Conservation (phyloP, 169 alveolate genomes). For the Cryptosporidium tyzzeri region DNA sequence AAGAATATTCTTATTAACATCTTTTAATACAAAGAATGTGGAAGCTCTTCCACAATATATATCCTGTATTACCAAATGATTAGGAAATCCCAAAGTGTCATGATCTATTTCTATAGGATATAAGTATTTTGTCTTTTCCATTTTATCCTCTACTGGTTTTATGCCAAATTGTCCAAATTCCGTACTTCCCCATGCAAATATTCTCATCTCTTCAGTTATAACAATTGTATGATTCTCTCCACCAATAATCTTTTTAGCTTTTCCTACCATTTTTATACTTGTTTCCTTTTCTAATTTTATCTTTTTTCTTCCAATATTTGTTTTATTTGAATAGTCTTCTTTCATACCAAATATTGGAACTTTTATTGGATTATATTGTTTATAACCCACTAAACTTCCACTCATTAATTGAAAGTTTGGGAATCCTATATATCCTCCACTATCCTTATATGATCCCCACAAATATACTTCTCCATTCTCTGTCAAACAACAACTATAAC, state of each 20-base stretch:
- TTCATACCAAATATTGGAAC: slow-evolving; percentile 37
- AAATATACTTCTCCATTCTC: slow-evolving; percentile 82
- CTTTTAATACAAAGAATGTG: slow-evolving; percentile 84
- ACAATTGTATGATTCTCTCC: slow-evolving; percentile 75
- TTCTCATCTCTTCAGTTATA: slow-evolving; percentile 16
- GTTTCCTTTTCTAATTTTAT: slow-evolving; percentile 73
- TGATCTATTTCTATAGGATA: slow-evolving; percentile 40
- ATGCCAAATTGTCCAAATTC: slow-evolving; percentile 72
- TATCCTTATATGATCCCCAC: slow-evolving; percentile 86
- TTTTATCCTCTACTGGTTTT: slow-evolving; percentile 49
- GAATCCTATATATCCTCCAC: slow-evolving; percentile 84
- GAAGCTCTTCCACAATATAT: slow-evolving; percentile 83
- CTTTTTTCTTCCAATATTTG: slow-evolving; percentile 37
- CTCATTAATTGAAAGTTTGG: slow-evolving; percentile 80
- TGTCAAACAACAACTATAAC: slow-evolving; percentile 84
- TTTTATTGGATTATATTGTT: slow-evolving; percentile 75
- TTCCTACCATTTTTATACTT: slow-evolving; percentile 73
- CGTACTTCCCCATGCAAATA: slow-evolving; percentile 75
- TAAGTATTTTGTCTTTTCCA: slow-evolving; percentile 34
- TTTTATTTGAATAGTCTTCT: not conserved
- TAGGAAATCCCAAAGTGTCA: slow-evolving; percentile 4
- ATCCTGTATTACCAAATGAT: slow-evolving; percentile 19
- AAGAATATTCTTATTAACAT: slow-evolving; percentile 69
- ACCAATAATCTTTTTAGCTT: slow-evolving; percentile 78
- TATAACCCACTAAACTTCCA: slow-evolving; percentile 10